These are phyloP conservation scores for Hygrophorus pudorinus DNA, from an alignment of 768 basidiomycete species.

Conservation along the genomic window DNA sequence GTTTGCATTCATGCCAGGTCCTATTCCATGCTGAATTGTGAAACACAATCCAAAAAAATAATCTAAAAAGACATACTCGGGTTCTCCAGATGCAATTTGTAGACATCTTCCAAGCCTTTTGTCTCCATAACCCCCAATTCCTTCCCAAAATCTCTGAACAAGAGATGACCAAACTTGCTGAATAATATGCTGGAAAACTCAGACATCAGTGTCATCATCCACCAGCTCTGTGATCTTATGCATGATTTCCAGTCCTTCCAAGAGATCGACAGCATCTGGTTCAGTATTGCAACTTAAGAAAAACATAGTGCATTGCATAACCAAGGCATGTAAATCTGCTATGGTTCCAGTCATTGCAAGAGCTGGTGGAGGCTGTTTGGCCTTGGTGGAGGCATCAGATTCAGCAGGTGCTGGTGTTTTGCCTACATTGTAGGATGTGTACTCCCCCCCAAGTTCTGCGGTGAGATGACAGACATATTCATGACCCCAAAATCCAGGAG, in stretches of 20 bases:
- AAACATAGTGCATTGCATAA: slow-evolving; percentile 80
- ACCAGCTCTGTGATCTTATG: slow-evolving; percentile 67
- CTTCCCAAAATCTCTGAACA: slow-evolving; percentile 85
- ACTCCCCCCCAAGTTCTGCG: slow-evolving; percentile 96
- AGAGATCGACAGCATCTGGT: slow-evolving; percentile 92
- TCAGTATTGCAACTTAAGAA: slow-evolving; percentile 92
- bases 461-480: no score
- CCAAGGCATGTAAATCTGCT: slow-evolving; percentile 69
- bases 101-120: slow-evolving; percentile 92
- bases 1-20: slow-evolving; percentile 56
- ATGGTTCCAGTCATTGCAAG: slow-evolving; percentile 42
- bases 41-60: no score
- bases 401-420: slow-evolving; percentile 13
- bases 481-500: no score
- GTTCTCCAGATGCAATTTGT: no score
- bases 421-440: slow-evolving; percentile 54
- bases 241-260: slow-evolving; percentile 90
- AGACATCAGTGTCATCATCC: slow-evolving; percentile 77
- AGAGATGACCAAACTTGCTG: slow-evolving; percentile 40
- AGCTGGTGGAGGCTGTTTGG: slow-evolving; percentile 20
- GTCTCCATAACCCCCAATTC: slow-evolving; percentile 86
- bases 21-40: slow-evolving; percentile 21
- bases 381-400: slow-evolving; percentile 20
- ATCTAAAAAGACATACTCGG: no score
- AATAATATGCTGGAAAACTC: slow-evolving; percentile 96